These are phyloP conservation scores for Brassica rapa DNA, from an alignment of 345 rosid species.

Conservation along the genomic window DNA sequence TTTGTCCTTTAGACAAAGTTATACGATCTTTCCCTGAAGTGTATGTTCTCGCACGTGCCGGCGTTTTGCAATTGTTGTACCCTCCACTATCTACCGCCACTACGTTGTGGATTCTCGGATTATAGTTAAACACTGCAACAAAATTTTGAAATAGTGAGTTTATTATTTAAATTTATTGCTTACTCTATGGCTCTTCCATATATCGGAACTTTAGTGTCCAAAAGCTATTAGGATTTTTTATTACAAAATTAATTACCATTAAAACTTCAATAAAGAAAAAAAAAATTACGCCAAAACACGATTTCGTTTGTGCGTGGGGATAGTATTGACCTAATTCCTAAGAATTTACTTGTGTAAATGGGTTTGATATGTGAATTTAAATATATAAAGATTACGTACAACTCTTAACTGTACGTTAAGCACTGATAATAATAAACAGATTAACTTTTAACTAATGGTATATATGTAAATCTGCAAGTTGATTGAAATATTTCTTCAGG, in stretches of 20 bases:
- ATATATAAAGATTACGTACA: background rate
- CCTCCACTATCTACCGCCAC: conserved; percentile 47
- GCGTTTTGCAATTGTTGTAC: conserved; percentile 45
- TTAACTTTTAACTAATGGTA: background rate
- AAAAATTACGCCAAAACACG: background rate
- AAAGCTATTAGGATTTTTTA: background rate
- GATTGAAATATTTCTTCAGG: background rate
- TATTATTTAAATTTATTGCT: no score
- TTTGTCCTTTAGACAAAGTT: conserved; percentile 53
- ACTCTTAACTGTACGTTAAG: background rate
- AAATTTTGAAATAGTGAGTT: no score
- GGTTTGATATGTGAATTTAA: background rate
- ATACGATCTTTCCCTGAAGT: conserved; percentile 54
- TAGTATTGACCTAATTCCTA: background rate
- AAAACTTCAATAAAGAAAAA: background rate
- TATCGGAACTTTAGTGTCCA: background rate
- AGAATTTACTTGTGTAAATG: conserved; percentile 9
- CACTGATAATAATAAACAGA: background rate
- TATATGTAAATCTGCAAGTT: background rate
- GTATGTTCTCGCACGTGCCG: conserved; percentile 41
- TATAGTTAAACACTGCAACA: conserved; percentile 61
- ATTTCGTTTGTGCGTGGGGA: conserved; percentile 12
- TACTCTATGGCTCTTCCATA: background rate
- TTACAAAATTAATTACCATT: background rate
- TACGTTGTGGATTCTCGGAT: conserved; percentile 48